phyloP scores from a whole-genome alignment of 2,329 filamentous ascomycete genomes.

The Talaromyces sp. region DNA sequence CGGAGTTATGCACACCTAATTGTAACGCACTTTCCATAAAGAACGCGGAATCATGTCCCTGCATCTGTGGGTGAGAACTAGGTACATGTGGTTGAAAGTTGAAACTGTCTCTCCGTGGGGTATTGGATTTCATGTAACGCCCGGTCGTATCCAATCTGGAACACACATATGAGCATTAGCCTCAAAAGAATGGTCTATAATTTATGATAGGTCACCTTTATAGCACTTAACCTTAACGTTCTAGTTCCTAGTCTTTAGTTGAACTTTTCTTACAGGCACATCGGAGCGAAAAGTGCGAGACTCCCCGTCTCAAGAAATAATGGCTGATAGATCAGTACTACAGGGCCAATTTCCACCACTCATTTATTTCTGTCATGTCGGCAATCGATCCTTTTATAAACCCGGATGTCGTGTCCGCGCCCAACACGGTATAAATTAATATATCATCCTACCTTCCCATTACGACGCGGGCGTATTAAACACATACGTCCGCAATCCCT shows the following conservation, averaged over 20 bases:
- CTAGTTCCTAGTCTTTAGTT: background rate
- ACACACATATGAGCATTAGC: no score
- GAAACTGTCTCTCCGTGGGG: no score
- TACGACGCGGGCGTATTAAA: background rate
- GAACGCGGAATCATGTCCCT: no score
- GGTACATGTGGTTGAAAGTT: no score
- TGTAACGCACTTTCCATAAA: no score
- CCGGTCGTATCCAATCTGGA: no score
- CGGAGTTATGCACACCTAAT: no score
- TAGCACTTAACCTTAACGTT: background rate
- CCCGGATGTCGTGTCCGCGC: no score
- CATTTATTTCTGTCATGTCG: no score
- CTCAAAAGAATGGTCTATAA: no score
- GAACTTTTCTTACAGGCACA: background rate
- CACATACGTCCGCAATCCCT: background rate
- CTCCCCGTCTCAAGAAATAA: background rate
- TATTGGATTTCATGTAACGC: no score
- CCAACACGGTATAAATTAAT: background rate
- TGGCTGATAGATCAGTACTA: background rate
- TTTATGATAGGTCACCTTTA: background rate
- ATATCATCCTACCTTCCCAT: background rate
- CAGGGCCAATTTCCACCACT: background rate
- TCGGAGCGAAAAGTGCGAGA: background rate
- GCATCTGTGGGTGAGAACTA: no score
- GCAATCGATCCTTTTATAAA: background rate